Percentiles rank a stretch among this genome's conserved stretches.
Conservation (phyloP, 805 yeast genomes). For the Kodamaea jinghongensis region DNA sequence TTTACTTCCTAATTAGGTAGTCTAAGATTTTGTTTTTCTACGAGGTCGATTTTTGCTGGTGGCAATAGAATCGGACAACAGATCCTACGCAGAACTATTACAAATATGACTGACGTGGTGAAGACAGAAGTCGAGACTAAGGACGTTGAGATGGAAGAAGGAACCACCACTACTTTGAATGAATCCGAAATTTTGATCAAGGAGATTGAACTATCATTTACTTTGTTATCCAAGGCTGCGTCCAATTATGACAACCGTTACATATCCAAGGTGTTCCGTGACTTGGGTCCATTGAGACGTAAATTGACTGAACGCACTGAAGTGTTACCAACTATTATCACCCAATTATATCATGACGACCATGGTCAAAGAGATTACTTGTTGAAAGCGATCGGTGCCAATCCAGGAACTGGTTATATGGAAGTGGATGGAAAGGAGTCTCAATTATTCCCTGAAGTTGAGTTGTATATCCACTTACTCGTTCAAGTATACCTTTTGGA, state of each 20-base stretch:
- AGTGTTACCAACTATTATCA: constrained; percentile 55
- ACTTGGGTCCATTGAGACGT: constrained; percentile 71
- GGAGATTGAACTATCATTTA: constrained; percentile 43
- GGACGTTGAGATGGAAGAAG: constrained; percentile 23
- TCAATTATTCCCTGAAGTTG: constrained; percentile 71
- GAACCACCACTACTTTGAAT: constrained; percentile 8
- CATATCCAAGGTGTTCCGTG: constrained; percentile 81
- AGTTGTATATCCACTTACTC: constrained; percentile 73
- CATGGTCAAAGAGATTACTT: constrained; percentile 44
- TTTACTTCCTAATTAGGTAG: too few relatives aligned
- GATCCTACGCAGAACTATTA: not conserved
- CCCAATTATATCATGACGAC: constrained; percentile 51
- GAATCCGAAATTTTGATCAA: constrained; percentile 20
- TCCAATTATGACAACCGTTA: constrained; percentile 80
- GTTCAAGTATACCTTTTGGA: constrained; percentile 77
- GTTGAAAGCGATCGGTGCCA: constrained; percentile 27
- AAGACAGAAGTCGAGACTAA: constrained; percentile 1
- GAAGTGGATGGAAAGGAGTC: constrained; percentile 11
- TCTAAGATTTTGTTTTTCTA: too few relatives aligned
- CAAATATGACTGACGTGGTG: constrained; percentile 7
- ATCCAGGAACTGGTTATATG: constrained; percentile 11
- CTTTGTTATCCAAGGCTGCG: constrained; percentile 59
- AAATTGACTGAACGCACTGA: constrained; percentile 47
- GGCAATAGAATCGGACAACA: constrained; percentile 5
- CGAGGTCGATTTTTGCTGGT: constrained; percentile 2